These are phyloP conservation scores for Lithospermum erythrorhizon DNA, from an alignment of 257 asterid species.

Conservation along the genomic window DNA sequence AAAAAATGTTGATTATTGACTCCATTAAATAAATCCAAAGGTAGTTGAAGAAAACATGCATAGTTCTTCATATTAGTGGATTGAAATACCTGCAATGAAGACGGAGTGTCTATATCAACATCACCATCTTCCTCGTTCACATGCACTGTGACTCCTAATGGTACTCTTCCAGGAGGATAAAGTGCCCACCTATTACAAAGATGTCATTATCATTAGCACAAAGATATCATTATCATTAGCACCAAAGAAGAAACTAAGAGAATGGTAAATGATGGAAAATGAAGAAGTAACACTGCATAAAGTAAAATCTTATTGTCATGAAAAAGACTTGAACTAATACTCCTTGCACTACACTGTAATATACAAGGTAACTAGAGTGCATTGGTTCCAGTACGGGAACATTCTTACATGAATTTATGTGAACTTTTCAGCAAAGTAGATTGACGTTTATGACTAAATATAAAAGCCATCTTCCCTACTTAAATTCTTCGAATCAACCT, in stretches of 20 bases:
- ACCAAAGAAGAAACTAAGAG: conserved; percentile 1
- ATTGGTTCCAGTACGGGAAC: too few relatives aligned
- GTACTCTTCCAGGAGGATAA: conserved; percentile 99
- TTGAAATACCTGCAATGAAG: conserved; percentile 77
- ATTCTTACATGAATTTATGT: too few relatives aligned
- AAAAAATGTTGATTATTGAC: conserved; percentile 1
- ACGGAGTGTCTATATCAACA: conserved; percentile 77
- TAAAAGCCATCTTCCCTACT: too few relatives aligned
- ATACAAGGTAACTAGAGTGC: too few relatives aligned
- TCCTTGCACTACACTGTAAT: background rate
- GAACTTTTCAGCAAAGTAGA: too few relatives aligned
- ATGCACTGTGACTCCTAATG: conserved; percentile 92
- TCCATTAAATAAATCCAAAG: background rate
- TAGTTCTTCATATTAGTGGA: conserved; percentile 1
- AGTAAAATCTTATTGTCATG: background rate
- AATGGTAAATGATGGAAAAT: background rate
- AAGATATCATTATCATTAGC: conserved; percentile 13
- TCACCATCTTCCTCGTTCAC: conserved; percentile 97
- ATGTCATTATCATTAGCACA: too few relatives aligned
- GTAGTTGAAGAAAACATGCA: background rate
- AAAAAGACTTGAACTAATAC: background rate
- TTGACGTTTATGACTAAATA: too few relatives aligned
- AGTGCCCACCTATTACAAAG: conserved; percentile 78
- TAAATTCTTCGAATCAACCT: too few relatives aligned
- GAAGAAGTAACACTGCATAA: too few relatives aligned